Conservation (phyloP, 192 early-diverging fungal genomes). For the Funneliformis mosseae region DNA sequence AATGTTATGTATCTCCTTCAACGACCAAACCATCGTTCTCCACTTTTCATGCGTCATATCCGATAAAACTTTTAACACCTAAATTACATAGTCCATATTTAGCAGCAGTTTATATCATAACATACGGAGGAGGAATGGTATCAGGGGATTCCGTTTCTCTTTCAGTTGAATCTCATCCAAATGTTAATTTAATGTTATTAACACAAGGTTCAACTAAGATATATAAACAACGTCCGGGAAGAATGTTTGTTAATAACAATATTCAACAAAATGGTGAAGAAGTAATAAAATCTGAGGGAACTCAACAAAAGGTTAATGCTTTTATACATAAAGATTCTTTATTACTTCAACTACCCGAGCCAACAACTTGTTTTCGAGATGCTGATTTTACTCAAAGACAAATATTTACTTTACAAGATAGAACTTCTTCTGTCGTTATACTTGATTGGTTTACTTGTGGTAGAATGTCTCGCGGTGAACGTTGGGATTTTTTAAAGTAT, state of each 20-base stretch:
- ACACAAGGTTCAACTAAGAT: constrained; percentile 86
- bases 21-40: constrained; percentile 36
- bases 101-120: constrained; percentile 65
- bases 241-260: constrained; percentile 18
- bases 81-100: constrained; percentile 40
- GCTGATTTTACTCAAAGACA: constrained; percentile 70
- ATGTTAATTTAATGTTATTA: constrained; percentile 61
- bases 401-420: constrained; percentile 41
- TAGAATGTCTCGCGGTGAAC: constrained; percentile 69
- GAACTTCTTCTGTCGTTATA: constrained; percentile 62
- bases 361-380: constrained; percentile 72
- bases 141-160: constrained; percentile 66
- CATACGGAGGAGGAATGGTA: constrained; percentile 73
- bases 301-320: constrained; percentile 52
- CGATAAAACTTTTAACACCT: constrained; percentile 59
- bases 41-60: constrained; percentile 50
- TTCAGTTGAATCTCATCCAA: constrained; percentile 45
- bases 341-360: constrained; percentile 72
- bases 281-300: background rate
- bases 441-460: constrained; percentile 89
- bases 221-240: constrained; percentile 53
- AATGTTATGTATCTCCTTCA: constrained; percentile 27
- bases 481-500: constrained; percentile 66
- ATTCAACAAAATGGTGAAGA: background rate
- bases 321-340: constrained; percentile 46